Conservation (phyloP, 345 rosid genomes). For the Lagerstroemia speciosa region DNA sequence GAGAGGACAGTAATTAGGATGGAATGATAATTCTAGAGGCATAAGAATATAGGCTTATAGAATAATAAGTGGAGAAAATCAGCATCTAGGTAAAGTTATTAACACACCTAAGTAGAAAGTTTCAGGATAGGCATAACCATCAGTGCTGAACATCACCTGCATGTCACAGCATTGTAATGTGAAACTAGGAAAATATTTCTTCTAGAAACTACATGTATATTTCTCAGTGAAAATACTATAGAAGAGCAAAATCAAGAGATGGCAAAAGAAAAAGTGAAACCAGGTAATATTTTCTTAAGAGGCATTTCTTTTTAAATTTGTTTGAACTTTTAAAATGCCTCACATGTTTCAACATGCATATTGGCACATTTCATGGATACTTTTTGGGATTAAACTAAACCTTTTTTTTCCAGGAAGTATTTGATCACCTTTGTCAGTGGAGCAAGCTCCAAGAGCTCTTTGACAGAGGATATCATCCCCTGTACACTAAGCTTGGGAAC, state of each 20-base stretch:
- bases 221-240: background rate
- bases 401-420: background rate
- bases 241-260: background rate
- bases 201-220: background rate
- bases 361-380: background rate
- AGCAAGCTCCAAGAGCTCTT: conserved; percentile 87
- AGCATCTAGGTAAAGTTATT: background rate
- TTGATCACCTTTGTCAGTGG: conserved; percentile 65
- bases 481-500: conserved; percentile 82
- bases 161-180: background rate
- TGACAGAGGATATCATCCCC: conserved; percentile 82
- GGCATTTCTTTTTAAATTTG: background rate
- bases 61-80: background rate
- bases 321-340: background rate
- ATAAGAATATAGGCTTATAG: background rate
- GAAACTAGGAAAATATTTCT: conserved; percentile 4
- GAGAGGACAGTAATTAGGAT: background rate
- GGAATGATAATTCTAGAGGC: background rate
- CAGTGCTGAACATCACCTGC: conserved; percentile 98
- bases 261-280: background rate
- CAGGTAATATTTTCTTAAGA: background rate
- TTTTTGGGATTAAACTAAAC: background rate
- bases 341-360: background rate
- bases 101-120: conserved; percentile 74
- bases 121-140: conserved; percentile 91